Evolutionary conservation across 306 rosid genomes (phyloP).

Genomic region (Rosa lucieae): DNA sequence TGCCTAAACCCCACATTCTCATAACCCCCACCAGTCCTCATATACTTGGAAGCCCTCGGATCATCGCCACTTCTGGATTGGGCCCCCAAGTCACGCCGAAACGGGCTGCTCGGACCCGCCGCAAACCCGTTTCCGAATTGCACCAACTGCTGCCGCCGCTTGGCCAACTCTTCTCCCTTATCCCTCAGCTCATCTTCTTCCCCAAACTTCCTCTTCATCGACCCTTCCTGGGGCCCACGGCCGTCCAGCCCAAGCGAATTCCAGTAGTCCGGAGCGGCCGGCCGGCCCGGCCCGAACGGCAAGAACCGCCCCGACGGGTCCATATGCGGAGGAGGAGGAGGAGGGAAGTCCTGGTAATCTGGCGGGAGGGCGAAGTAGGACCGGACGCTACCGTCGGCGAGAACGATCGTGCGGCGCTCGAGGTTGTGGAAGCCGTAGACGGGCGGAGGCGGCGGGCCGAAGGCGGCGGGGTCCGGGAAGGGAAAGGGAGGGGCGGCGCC

Average conservation of each 20-base stretch:
- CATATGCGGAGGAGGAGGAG: constrained; percentile 11
- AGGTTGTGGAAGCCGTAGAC: constrained; percentile 96
- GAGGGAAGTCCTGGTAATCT: constrained; percentile 71
- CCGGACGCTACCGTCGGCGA: constrained; percentile 87
- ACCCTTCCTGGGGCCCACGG: constrained; percentile 46
- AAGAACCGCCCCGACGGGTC: constrained; percentile 39
- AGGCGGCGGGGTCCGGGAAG: constrained; percentile 50
- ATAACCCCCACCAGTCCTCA: constrained; percentile 48
- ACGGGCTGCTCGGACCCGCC: constrained; percentile 42
- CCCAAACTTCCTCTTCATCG: constrained; percentile 61
- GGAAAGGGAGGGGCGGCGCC: constrained; percentile 29
- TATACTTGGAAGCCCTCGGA: constrained; percentile 52
- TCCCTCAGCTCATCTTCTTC: constrained; percentile 41
- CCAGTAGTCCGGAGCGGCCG: constrained; percentile 53
- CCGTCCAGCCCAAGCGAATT: constrained; percentile 53
- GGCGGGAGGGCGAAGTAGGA: constrained; percentile 91
- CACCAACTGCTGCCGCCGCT: constrained; percentile 54
- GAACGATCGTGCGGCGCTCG: constrained; percentile 84
- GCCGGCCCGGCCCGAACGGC: constrained; percentile 35
- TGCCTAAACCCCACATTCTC: constrained; percentile 39
- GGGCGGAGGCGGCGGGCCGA: constrained; percentile 84
- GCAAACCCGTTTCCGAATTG: constrained; percentile 58
- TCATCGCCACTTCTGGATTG: constrained; percentile 32
- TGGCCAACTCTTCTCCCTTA: constrained; percentile 45
- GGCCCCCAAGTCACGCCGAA: constrained; percentile 24